These are phyloP conservation scores for Candida verbasci DNA, from an alignment of 805 yeast genomes.

Conservation along the genomic window DNA sequence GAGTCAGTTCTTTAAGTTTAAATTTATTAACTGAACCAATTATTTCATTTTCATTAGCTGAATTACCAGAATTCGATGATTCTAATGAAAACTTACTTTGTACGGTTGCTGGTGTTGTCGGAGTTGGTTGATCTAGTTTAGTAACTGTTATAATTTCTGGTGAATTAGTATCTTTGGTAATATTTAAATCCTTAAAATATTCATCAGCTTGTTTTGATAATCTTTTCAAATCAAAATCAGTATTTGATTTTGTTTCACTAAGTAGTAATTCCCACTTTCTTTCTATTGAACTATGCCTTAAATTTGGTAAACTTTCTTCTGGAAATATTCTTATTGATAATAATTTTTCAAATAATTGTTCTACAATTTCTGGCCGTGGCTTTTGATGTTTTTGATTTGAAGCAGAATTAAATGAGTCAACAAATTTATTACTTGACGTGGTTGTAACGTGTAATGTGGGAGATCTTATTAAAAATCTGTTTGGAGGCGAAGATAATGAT, in stretches of 20 bases:
- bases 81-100: slow-evolving; percentile 5
- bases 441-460: slow-evolving; percentile 9
- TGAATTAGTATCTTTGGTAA: neutral
- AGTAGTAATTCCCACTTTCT: slow-evolving; percentile 42
- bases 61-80: slow-evolving; percentile 4
- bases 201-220: slow-evolving; percentile 12
- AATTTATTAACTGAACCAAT: slow-evolving; percentile 10
- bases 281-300: slow-evolving; percentile 28
- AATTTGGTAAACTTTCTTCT: slow-evolving; percentile 26
- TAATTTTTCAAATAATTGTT: slow-evolving; percentile 35
- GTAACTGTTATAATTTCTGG: slow-evolving; percentile 1
- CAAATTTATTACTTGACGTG: slow-evolving; percentile 12
- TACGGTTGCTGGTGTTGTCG: neutral
- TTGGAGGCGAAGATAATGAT: slow-evolving; percentile 2
- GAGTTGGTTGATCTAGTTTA: neutral
- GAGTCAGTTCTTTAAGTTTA: slow-evolving; percentile 33
- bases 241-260: slow-evolving; percentile 36
- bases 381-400: slow-evolving; percentile 28
- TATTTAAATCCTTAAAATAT: neutral
- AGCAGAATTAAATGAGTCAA: slow-evolving; percentile 32
- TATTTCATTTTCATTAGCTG: slow-evolving; percentile 4
- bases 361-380: slow-evolving; percentile 34
- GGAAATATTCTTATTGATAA: slow-evolving; percentile 34
- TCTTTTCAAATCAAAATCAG: slow-evolving; percentile 29
- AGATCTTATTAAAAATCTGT: slow-evolving; percentile 4